Evolutionary conservation across 768 basidiomycete genomes (phyloP).

Genomic region (Tremella mesenterica): DNA sequence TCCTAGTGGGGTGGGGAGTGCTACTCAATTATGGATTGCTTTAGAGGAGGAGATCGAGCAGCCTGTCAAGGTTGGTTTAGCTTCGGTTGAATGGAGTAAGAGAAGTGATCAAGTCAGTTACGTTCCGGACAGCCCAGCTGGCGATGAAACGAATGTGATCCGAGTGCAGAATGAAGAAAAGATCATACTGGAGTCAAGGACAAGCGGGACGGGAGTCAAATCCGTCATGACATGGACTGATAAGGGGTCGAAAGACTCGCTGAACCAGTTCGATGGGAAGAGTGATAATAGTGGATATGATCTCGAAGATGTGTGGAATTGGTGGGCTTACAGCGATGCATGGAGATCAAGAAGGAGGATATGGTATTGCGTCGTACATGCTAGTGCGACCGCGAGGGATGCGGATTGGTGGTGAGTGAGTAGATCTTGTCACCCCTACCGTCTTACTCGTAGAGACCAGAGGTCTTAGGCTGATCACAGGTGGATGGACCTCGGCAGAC

Average conservation of each 20-base stretch:
- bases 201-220: too few species aligned
- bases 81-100: neutral
- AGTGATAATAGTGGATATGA: too few species aligned
- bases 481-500: too few species aligned
- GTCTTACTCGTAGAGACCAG: too few species aligned
- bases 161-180: too few species aligned
- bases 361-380: slow-evolving; percentile 21
- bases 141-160: neutral
- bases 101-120: neutral
- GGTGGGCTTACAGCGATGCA: slow-evolving; percentile 16
- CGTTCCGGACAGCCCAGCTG: neutral
- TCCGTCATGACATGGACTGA: too few species aligned
- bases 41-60: slow-evolving; percentile 11
- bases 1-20: slow-evolving; percentile 14
- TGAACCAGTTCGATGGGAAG: too few species aligned
- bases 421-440: too few species aligned
- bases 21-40: neutral
- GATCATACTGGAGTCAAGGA: too few species aligned
- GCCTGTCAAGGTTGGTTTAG: slow-evolving; percentile 10
- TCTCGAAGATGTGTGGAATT: slow-evolving; percentile 17
- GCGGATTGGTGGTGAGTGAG: slow-evolving; percentile 20
- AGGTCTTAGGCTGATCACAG: too few species aligned
- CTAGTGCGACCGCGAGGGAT: slow-evolving; percentile 22
- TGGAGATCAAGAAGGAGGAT: slow-evolving; percentile 23
- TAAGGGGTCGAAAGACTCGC: too few species aligned